Conservation (phyloP, 2,329 filamentous ascomycete genomes). For the Neonectria faginata region DNA sequence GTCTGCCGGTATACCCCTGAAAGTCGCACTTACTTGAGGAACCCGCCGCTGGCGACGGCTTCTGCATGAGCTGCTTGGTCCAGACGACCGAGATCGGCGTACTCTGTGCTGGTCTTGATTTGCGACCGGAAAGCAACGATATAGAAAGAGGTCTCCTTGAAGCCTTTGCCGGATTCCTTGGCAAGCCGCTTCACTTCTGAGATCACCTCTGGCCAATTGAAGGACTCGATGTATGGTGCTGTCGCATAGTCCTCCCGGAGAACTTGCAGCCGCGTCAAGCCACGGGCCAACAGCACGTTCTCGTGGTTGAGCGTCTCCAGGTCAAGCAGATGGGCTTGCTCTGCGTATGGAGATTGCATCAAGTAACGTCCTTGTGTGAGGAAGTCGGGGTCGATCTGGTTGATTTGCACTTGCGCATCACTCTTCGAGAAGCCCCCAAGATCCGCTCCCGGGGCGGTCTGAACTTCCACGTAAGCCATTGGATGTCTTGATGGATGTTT, state of each 20-base stretch:
- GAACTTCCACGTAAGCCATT: slow-evolving; percentile 47
- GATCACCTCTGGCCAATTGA: slow-evolving; percentile 80
- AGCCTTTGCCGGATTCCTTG: slow-evolving; percentile 58
- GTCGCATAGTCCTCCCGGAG: slow-evolving; percentile 80
- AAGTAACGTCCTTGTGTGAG: slow-evolving; percentile 54
- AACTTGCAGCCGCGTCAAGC: slow-evolving; percentile 73
- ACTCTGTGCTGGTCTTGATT: slow-evolving; percentile 75
- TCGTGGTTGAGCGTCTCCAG: slow-evolving; percentile 73
- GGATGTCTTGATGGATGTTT: slow-evolving; percentile 16
- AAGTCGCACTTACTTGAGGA: slow-evolving; percentile 73
- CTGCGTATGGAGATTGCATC: slow-evolving; percentile 81
- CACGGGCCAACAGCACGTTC: slow-evolving; percentile 76
- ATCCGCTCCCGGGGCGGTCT: slow-evolving; percentile 42
- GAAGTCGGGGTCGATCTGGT: slow-evolving; percentile 37
- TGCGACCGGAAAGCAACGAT: slow-evolving; percentile 85
- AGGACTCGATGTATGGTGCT: slow-evolving; percentile 76
- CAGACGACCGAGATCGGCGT: slow-evolving; percentile 74
- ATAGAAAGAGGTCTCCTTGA: slow-evolving; percentile 78
- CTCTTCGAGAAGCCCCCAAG: slow-evolving; percentile 42
- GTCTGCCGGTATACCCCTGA: background rate
- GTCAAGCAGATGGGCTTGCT: slow-evolving; percentile 77
- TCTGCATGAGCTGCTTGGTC: slow-evolving; percentile 85
- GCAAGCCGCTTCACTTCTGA: slow-evolving; percentile 66
- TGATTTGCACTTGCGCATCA: slow-evolving; percentile 41
- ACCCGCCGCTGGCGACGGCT: slow-evolving; percentile 80